Base-by-base conservation (phyloP, 495 filamentous ascomycete species). In the Annulohypoxylon moriforme region DNA sequence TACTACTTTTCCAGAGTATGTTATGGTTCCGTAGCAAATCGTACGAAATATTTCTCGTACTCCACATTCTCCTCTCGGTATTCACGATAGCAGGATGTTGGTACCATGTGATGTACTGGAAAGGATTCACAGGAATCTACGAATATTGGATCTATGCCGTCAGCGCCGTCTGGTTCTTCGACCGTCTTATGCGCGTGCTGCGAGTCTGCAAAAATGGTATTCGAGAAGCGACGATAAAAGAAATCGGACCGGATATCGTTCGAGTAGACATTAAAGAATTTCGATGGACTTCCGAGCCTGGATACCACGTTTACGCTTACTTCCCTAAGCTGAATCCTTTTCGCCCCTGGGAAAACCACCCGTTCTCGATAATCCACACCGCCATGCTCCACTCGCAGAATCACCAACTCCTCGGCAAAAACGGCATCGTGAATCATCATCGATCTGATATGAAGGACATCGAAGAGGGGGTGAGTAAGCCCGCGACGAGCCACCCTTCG, bases 281-380 rank as follows among this genome's bases (percentile, higher is more conserved):
- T 11, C 62, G 76, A 24, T 84, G 79, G 81, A 71, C 58, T 0
- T 24, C 55, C 0, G 49, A 52, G 27, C 73, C 76, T 1, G 74
- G 77, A 0, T 53, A 72, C n/a, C 76, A 81, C 40, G 81, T 72
- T 1, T 84, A 84, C 56, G 69, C 77, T 9, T 84, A 82, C 60
- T 85, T 85, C 66, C 84, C 83, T 0, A 83, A 79, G 1, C 57
- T 85, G 3, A 75, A 44, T 42, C 72, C 64, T 1, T 64, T 73
- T 29, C 77, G 80, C 9, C 72, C 76, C 0, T 86, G 84, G 84
- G 83, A 85, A 69, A 86, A 83, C 52, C 84, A 86, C 64, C 84
- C 83, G 0, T 86, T 85, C 60, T 85, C 82, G 2, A 61, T 83
- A 0, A 24, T 78, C 0, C 74, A 79, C 18, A 81, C 77, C 14